These are phyloP conservation scores for Argentina anserina DNA, from an alignment of 306 rosid species.

Conservation along the genomic window DNA sequence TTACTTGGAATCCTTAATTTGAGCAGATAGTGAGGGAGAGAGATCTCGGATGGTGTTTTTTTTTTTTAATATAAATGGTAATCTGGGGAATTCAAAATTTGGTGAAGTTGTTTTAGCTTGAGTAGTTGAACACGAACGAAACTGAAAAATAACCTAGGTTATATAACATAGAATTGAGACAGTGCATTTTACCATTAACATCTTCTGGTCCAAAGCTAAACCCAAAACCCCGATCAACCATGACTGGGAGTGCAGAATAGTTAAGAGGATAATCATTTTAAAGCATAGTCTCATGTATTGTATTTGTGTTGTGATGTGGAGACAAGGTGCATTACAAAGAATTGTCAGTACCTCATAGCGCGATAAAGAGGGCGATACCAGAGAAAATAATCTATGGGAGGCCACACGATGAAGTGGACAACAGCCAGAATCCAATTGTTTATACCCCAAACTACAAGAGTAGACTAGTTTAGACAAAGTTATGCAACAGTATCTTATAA, in stretches of 20 bases:
- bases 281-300: constrained; percentile 20
- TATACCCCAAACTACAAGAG: constrained; percentile 35
- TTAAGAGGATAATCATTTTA: neutral
- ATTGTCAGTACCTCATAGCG: constrained; percentile 66
- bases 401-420: constrained; percentile 67
- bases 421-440: constrained; percentile 81
- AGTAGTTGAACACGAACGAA: no score
- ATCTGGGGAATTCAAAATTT: no score
- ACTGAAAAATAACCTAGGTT: no score
- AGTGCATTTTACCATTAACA: neutral
- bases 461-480: constrained; percentile 27
- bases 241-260: neutral
- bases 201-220: no score
- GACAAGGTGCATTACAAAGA: constrained; percentile 1
- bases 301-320: constrained; percentile 19
- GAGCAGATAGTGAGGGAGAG: no score
- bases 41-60: no score
- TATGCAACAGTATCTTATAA: constrained; percentile 20
- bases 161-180: neutral
- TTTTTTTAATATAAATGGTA: no score
- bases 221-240: neutral
- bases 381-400: constrained; percentile 70
- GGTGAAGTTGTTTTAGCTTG: no score
- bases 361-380: constrained; percentile 99
- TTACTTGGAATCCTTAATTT: no score